Base-by-base conservation (phyloP, 768 basidiomycete species). In the Collybiopsis luxurians region DNA sequence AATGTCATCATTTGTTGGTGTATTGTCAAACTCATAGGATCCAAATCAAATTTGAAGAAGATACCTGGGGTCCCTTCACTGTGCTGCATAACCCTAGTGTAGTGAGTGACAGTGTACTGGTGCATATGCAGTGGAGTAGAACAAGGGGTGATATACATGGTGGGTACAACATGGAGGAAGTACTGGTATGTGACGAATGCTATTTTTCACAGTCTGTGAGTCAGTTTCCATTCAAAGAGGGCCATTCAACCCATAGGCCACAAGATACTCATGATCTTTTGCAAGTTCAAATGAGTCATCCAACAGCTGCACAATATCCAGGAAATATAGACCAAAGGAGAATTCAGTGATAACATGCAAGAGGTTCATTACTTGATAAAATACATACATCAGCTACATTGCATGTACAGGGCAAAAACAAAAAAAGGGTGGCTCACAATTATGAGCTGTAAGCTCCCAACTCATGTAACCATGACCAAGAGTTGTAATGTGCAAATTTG, bases 31-130 rank as follows among this genome's bases (percentile, higher is more conserved):
- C 82, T 78, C 72, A 98, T 81, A 0, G 95, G 94, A 67, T 99
- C 96, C 36, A 98, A 73, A 57, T 99, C 95, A 69, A 93, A 98
- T 72, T 98, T 97, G 87, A 98, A 97, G 79, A 96, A 98, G 67
- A 98, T 96, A 15, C 92, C 95, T 0, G 96, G 96, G 0, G 92
- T 87, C 6, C 90, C 92, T 15, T 77, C 73, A 60, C 90, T 84
- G 66, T 92, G 89, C 19, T 83, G 75, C 2, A 97, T 74, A 17
- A 82, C 78, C 28, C 91, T 85, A 1, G 82, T 85, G 63, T 98
- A 96, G 71, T 97, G 93, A 0, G 93, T 98, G 5, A 98, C 96
- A 45, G 90, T 92, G 73, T 98, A 98, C 70, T 96, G 92, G 66
- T 90, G 81, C 2, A 92, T 94, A 39, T 80, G 68, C 2, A 93